Evolutionary conservation across 441 rosid genomes (phyloP), one percentile per base, ranked within the genome.

Genomic region (Melastoma candidum): DNA sequence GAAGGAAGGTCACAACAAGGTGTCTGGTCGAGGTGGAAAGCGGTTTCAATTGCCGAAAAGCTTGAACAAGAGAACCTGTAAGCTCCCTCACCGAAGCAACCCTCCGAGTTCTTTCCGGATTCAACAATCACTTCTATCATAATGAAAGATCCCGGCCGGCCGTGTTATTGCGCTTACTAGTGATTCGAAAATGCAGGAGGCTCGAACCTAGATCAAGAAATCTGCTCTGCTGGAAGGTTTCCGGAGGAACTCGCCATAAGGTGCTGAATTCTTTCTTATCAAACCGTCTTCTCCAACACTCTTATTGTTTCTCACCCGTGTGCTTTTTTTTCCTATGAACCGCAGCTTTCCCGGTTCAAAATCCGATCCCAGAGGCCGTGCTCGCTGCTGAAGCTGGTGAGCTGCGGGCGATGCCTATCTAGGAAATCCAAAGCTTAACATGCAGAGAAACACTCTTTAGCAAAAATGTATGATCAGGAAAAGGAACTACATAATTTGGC

Each of bases 41-140:
- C 96, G 2, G 83, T 94, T 66, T 94, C 99, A 29, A 87, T 94
- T 5, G 99, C 97, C 2, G 99, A 90, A 78, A 94, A 81, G 77
- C 97, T 94, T 44, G 99, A 94, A 73, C 95, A 90, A 72, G 97
- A 94, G 66, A 94, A 94, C 60, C 78, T 94, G 99, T 94, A 74
- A 44, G 95, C 76, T 36, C 41, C 41, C 7, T 4, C 22, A 36
- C 41, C 0, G 41, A 36, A 36, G 8, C 41, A 36, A 36, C 41
- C 8, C 8, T 36, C 41, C 41, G 8, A 36, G 41, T 36, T 36
- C 41, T 6, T 36, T 36, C 41, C 41, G 7, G 1, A 1, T 36
- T 4, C 6, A 36, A 4, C 41, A 36, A 36, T 36, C 41, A 36
- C 12, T 3, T 44, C 27, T 27, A 11, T 24, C 56, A 26, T 41